phyloP scores from a whole-genome alignment of 2,329 filamentous ascomycete species.

The Botrytis cinerea region DNA sequence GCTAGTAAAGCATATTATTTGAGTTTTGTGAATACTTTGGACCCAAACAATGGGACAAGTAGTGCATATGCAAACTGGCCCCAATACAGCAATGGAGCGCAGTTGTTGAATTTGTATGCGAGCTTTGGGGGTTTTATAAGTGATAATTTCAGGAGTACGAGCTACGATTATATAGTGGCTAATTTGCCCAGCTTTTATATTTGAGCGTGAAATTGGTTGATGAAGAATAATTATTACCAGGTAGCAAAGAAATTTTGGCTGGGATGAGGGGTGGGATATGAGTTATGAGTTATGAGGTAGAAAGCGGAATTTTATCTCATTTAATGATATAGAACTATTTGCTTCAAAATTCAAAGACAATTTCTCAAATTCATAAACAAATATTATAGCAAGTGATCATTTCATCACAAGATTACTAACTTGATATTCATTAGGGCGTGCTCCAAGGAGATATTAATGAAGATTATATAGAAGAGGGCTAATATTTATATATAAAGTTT shows the following conservation, averaged over 20 bases:
- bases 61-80: slow-evolving; percentile 52
- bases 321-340: not conserved
- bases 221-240: not conserved
- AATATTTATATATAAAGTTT: too few relatives aligned
- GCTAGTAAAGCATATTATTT: slow-evolving; percentile 70
- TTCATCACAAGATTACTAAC: not conserved
- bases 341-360: too few relatives aligned
- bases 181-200: slow-evolving; percentile 36
- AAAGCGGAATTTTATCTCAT: not conserved
- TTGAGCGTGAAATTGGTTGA: slow-evolving; percentile 7
- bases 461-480: not conserved
- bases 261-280: not conserved
- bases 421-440: not conserved
- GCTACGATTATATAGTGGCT: slow-evolving; percentile 46
- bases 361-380: too few relatives aligned
- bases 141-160: slow-evolving; percentile 52
- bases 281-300: not conserved
- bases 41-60: slow-evolving; percentile 63
- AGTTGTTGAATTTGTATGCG: slow-evolving; percentile 54
- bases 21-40: slow-evolving; percentile 68
- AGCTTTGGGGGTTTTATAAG: slow-evolving; percentile 43
- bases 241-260: not conserved
- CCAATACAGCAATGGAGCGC: slow-evolving; percentile 46
- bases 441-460: not conserved
- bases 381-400: too few relatives aligned